Base-by-base conservation (phyloP, 2,329 filamentous ascomycete genomes). In the Tothia fuscella region DNA sequence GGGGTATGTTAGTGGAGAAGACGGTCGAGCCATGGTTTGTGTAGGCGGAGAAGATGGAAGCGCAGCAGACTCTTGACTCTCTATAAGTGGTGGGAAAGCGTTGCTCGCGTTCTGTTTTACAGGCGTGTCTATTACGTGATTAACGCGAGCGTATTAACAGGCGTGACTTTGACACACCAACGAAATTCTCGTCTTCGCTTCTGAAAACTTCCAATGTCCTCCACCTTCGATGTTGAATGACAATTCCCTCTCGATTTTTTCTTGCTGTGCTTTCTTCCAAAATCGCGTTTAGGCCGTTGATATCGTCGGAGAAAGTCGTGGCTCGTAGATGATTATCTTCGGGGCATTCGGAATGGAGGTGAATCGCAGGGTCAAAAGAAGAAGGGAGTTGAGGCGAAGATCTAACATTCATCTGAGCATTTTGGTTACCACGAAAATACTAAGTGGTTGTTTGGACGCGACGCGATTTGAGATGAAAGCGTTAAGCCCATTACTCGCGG, bases 21-120 rank as follows among this genome's bases (percentile, higher is more conserved):
- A 79, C 29, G 72, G 65, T 28, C 70, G 65, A 20, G 74, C 61
- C 76, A 82, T 81, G 42, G 70, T 72, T 67, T 68, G 53, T 51
- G 49, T 54, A n/a, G 70, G 74, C 29, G 65, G 63, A 21, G 66
- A 69, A 1, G 63, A 65, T 10, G 58, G 55, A 9, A 54, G 44
- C 13, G 24, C 6, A 24, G 29, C 13, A 17, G 33, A n/a, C 14
- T 24, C 17, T n/a, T 5, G 24, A 12, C n/a, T 17, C 35, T 19
- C n/a, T 25, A 25, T 21, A 37, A 12, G 20, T 9, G 22, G 35
- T 22, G 21, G 43, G 21, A 12, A 38, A 14, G 9, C 29, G 12
- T 6, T n/a, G 48, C 56, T 49, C 58, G 53, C 49, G 19, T 44
- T 26, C 31, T 29, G 6, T 25, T 39, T 20, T 28, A 40, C 12